Evolutionary conservation across 2,329 filamentous ascomycete species (phyloP).

Genomic region (Trichophyton verrucosum): DNA sequence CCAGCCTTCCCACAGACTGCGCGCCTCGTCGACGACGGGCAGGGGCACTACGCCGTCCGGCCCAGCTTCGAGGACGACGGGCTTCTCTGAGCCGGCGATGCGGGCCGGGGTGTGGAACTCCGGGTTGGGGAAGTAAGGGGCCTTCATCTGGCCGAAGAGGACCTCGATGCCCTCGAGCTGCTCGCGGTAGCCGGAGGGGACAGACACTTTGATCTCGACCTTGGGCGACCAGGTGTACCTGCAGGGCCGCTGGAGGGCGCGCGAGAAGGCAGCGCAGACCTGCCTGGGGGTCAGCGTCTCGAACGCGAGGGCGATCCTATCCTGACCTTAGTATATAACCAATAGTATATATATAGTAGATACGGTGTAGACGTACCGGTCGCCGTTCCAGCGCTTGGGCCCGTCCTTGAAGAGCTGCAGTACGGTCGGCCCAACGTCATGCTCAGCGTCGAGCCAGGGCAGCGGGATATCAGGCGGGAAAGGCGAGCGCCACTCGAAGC

Average conservation of each 20-base stretch:
- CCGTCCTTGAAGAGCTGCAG: conserved; percentile 94
- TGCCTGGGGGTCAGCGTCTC: conserved; percentile 75
- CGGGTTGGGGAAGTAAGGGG: conserved; percentile 52
- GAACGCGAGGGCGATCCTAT: conserved; percentile 75
- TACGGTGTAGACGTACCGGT: conserved; percentile 40
- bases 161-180: conserved; percentile 60
- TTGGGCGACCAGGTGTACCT: conserved; percentile 59
- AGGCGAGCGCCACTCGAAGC: conserved; percentile 84
- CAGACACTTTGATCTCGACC: conserved; percentile 73
- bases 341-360: background rate
- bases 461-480: conserved; percentile 82
- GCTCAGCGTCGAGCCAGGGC: conserved; percentile 92
- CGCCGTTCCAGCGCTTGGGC: conserved; percentile 66
- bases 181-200: conserved; percentile 76
- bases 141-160: conserved; percentile 46
- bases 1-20: conserved; percentile 82
- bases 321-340: background rate
- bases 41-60: conserved; percentile 40
- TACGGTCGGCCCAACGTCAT: conserved; percentile 85
- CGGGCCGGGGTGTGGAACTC: conserved; percentile 35
- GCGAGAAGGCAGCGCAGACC: conserved; percentile 67
- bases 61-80: conserved; percentile 16
- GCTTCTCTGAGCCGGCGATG: conserved; percentile 26
- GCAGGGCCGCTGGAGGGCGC: conserved; percentile 65
- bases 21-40: conserved; percentile 60